Percentiles rank a stretch among this genome's conserved stretches.
Conservation (phyloP, 73 alveolate species). For the Durusdinium trenchii region DNA sequence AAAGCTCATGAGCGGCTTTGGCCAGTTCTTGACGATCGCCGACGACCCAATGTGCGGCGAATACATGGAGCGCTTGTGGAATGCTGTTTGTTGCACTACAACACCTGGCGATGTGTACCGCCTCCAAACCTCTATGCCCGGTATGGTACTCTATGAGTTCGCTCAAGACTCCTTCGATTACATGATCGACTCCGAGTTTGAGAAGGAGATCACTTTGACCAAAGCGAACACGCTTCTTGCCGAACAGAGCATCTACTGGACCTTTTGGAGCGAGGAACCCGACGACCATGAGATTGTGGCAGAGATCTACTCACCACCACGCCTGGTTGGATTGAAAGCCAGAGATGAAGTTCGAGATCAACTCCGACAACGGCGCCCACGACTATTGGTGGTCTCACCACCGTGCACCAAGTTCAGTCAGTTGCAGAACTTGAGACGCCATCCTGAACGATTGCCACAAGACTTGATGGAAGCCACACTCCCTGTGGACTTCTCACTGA, state of each 20-base stretch:
- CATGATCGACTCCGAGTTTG: background rate
- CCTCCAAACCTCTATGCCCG: background rate
- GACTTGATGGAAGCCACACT: background rate
- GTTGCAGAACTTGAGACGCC: background rate
- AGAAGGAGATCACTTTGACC: background rate
- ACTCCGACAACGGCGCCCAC: background rate
- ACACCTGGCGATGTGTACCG: background rate
- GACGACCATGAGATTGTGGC: background rate
- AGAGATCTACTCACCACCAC: background rate
- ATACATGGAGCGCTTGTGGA: background rate
- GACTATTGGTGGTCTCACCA: background rate
- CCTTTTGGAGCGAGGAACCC: background rate
- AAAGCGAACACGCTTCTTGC: background rate
- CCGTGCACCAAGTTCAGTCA: constrained; percentile 16
- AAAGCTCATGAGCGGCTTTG: too few relatives aligned
- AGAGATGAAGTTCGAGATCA: background rate
- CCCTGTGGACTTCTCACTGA: background rate
- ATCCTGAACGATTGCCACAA: background rate
- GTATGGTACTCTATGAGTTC: background rate
- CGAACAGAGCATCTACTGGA: background rate
- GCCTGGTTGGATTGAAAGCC: background rate
- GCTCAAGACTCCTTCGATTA: background rate
- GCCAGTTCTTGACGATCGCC: too few relatives aligned
- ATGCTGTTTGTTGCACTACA: background rate
- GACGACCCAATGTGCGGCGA: too few relatives aligned